These are phyloP conservation scores for Senna tora DNA, from an alignment of 306 rosid genomes.

Conservation along the genomic window DNA sequence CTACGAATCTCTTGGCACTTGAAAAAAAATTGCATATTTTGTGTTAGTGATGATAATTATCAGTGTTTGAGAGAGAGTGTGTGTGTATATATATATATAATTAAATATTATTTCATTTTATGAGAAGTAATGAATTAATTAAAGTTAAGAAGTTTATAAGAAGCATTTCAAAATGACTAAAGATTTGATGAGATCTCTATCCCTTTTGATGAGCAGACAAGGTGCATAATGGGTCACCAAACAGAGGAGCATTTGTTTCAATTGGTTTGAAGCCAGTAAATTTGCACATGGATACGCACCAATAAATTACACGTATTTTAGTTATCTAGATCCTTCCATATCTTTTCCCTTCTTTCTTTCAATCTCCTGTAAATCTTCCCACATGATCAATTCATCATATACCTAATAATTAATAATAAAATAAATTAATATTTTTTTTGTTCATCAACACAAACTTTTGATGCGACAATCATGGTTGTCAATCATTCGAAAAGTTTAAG, in stretches of 20 bases:
- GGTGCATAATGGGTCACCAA: slow-evolving; percentile 13
- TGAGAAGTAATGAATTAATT: no score
- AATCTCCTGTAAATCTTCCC: slow-evolving; percentile 12
- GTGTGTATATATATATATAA: no score
- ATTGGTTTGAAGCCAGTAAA: slow-evolving; percentile 21
- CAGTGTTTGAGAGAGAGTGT: no score
- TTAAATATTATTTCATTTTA: no score
- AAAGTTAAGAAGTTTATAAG: background rate
- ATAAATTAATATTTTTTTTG: background rate
- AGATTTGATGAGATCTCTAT: background rate
- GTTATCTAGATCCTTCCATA: background rate
- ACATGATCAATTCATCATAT: background rate
- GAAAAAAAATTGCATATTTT: no score
- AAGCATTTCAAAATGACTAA: background rate
- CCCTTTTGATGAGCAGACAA: background rate
- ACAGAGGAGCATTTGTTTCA: slow-evolving; percentile 9
- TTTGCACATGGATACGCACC: slow-evolving; percentile 12
- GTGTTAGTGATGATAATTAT: no score
- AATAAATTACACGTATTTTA: background rate
- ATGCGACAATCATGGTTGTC: background rate
- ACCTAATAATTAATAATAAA: background rate
- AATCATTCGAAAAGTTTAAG: slow-evolving; percentile 13
- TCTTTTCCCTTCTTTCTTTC: slow-evolving; percentile 17
- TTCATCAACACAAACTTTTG: background rate
- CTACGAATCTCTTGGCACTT: background rate